Evolutionary conservation across 2,329 filamentous ascomycete genomes (phyloP), one percentile per base, ranked within the genome.

Genomic region (Thielaviopsis populi): DNA sequence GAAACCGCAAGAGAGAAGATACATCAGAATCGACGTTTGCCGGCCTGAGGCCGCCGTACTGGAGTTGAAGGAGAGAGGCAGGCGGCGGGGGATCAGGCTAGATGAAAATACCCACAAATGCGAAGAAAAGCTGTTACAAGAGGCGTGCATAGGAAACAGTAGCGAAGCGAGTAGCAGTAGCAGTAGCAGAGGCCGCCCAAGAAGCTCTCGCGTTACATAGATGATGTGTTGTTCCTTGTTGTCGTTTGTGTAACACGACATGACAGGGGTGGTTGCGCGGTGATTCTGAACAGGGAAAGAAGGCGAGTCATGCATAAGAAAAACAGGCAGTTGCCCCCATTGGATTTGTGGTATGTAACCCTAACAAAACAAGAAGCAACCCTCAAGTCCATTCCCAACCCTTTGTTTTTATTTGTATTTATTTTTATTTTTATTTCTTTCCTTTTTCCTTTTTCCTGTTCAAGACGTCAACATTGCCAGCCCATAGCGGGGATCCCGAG

Each of bases 1-100:
- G 87, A 17, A 86, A 89, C 70, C 78, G 86, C 66, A 88, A 87
- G 74, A 86, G 83, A 70, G 86, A 88, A 65, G 80, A 85, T 65
- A 77, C 78, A 63, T 74, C 78, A 4, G 68, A 80, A 68, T 77
- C 80, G 27, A 80, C 78, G 69, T 84, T 86, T 71, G 76, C 80
- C 43, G 83, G 83, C 19, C 71, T 85, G 69, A 76, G 82, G 67
- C 81, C 82, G 63, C 75, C 80, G 22, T 84, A 84, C 70, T 85
- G 82, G 82, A 48, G 63, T 17, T 66, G 56, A 61, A 37, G 10
- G 7, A 19, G 17, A 24, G 19, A n/a, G n/a, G 30, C 13, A 54
- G 10, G 46, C 15, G 8, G 48, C 5, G 62, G 17, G 27, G 43
- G 43, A 40, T 3, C 11, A 62, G 24, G 7, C 10, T 59, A 22